phyloP scores from a whole-genome alignment of 257 asterid species.

The Primulina tabacum region DNA sequence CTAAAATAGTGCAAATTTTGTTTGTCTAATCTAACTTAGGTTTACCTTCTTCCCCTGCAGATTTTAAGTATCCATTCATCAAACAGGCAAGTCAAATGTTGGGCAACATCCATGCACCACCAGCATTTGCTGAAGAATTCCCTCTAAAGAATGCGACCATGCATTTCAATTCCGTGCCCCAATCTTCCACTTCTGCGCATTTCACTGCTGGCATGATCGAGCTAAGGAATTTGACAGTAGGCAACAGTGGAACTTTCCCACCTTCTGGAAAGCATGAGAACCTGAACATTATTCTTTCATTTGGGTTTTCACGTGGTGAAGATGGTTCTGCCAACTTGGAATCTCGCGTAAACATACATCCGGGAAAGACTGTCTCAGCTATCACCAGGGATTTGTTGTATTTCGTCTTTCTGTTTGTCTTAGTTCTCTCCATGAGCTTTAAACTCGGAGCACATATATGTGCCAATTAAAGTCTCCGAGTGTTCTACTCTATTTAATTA shows the following conservation, averaged over 20 bases:
- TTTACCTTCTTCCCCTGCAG: constrained; percentile 36
- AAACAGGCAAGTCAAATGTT: constrained; percentile 74
- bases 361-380: constrained; percentile 47
- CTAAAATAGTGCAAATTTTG: background rate
- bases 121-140: constrained; percentile 86
- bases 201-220: constrained; percentile 80
- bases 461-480: constrained; percentile 32
- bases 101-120: constrained; percentile 80
- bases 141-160: constrained; percentile 57
- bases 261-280: constrained; percentile 45
- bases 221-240: constrained; percentile 32
- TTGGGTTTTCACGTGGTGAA: constrained; percentile 50
- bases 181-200: constrained; percentile 54
- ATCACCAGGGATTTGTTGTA: constrained; percentile 50
- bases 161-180: constrained; percentile 46
- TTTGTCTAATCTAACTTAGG: constrained; percentile 4
- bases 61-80: constrained; percentile 51
- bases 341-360: constrained; percentile 45
- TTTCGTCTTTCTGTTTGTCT: constrained; percentile 50
- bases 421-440: constrained; percentile 60
- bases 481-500: background rate
- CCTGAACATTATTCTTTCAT: constrained; percentile 56
- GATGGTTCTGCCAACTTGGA: constrained; percentile 52
- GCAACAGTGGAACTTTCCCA: constrained; percentile 30
- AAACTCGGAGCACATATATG: constrained; percentile 52